Percentiles rank a stretch among this genome's conserved stretches.
phyloP scores from a whole-genome alignment of 805 yeast species.

The Teunomyces stri region DNA sequence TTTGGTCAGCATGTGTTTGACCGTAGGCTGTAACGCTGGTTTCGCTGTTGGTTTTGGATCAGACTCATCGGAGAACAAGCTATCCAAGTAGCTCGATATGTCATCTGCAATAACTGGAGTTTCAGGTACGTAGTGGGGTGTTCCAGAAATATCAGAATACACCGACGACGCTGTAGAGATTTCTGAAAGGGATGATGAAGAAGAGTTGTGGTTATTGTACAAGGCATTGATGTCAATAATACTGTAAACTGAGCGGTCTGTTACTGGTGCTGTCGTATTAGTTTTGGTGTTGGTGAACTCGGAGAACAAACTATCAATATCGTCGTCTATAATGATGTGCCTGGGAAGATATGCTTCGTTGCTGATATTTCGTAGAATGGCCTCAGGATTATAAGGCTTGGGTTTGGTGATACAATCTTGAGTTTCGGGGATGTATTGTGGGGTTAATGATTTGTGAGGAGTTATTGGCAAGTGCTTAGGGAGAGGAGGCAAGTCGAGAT shows the following conservation, averaged over 20 bases:
- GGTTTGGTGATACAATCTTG: not conserved
- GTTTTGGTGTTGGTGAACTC: constrained; percentile 7
- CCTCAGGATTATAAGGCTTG: not conserved
- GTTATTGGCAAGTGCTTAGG: not conserved
- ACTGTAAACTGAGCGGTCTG: not conserved
- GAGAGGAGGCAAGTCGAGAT: not conserved
- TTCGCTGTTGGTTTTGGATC: not conserved
- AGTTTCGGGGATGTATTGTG: not conserved
- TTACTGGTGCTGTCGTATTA: not conserved
- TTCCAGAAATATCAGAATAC: not conserved
- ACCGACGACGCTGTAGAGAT: not conserved
- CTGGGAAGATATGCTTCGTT: not conserved
- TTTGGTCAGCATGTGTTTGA: not conserved
- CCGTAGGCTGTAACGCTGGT: not conserved
- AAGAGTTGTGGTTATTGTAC: constrained; percentile 8
- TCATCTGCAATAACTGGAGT: not conserved
- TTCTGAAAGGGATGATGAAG: not conserved
- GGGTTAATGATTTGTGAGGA: not conserved
- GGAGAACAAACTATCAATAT: constrained; percentile 15
- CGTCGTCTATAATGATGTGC: constrained; percentile 10
- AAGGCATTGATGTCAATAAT: constrained; percentile 5
- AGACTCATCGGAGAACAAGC: constrained; percentile 1
- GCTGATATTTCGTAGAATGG: not conserved
- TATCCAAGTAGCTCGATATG: not conserved
- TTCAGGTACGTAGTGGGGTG: not conserved